These are phyloP conservation scores for Amylocarpus encephaloides DNA, from an alignment of 2,329 filamentous ascomycete genomes.

Conservation along the genomic window DNA sequence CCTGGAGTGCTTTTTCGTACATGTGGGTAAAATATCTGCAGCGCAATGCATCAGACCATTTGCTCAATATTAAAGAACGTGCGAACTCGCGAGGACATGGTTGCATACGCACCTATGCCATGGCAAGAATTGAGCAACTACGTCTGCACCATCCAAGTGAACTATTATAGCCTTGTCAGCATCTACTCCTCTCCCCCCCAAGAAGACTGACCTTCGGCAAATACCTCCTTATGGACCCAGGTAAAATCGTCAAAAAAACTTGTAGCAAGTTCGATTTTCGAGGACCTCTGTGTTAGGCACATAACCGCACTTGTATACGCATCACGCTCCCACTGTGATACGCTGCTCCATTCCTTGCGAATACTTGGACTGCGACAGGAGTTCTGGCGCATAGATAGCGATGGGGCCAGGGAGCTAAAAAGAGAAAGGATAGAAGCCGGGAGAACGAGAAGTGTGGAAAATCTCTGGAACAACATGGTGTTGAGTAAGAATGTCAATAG, in stretches of 20 bases:
- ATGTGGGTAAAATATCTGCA: conserved; percentile 16
- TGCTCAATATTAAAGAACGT: not conserved
- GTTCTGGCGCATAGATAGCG: not conserved
- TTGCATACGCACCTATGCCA: conserved; percentile 34
- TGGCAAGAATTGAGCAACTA: conserved; percentile 29
- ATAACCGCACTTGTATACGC: conserved; percentile 7
- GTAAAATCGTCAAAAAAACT: conserved; percentile 10
- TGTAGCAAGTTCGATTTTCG: conserved; percentile 1
- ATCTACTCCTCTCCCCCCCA: not conserved
- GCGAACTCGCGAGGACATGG: not conserved
- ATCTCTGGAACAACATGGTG: not conserved
- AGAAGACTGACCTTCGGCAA: not conserved
- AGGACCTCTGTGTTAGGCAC: conserved; percentile 6
- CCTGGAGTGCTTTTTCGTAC: conserved; percentile 28
- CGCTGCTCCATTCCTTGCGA: conserved; percentile 9
- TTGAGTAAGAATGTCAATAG: not conserved
- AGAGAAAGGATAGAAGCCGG: not conserved
- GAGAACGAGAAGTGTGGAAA: not conserved
- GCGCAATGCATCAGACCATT: not conserved
- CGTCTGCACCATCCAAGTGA: not conserved
- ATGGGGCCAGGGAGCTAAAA: not conserved
- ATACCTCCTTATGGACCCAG: conserved; percentile 3
- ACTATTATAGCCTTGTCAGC: not conserved
- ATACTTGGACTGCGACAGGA: conserved; percentile 5
- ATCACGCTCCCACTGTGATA: conserved; percentile 5